Evolutionary conservation across 2,329 filamentous ascomycete genomes (phyloP).

Genomic region (Pezizomycotina sp.): DNA sequence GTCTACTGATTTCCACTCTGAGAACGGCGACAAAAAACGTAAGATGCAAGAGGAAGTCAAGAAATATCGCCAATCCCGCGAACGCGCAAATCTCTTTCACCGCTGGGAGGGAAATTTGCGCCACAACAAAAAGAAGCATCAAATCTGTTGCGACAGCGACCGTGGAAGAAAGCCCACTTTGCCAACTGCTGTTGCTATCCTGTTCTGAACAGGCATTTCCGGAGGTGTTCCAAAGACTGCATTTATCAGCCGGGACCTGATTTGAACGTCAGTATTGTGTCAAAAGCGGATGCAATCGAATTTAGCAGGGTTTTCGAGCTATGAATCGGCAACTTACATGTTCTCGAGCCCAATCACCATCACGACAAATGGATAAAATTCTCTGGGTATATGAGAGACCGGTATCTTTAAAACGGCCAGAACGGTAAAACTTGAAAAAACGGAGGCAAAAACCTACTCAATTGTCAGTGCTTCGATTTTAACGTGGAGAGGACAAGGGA

Average conservation of each 20-base stretch:
- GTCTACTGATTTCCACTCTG: slow-evolving; percentile 59
- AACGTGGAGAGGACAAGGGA: background rate
- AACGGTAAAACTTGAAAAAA: slow-evolving; percentile 63
- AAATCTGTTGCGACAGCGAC: slow-evolving; percentile 54
- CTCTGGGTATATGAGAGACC: slow-evolving; percentile 55
- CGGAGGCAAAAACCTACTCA: slow-evolving; percentile 44
- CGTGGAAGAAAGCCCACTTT: slow-evolving; percentile 54
- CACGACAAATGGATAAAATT: slow-evolving; percentile 61
- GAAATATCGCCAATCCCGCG: slow-evolving; percentile 54
- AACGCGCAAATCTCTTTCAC: slow-evolving; percentile 63
- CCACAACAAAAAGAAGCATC: slow-evolving; percentile 47
- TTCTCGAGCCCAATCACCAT: slow-evolving; percentile 63
- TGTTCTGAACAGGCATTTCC: slow-evolving; percentile 48
- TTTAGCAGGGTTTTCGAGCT: no score
- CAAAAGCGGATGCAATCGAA: no score
- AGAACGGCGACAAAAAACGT: slow-evolving; percentile 68
- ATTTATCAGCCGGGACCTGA: slow-evolving; percentile 54
- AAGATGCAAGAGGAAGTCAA: slow-evolving; percentile 62
- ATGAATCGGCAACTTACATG: slow-evolving; percentile 32
- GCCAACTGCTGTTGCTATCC: slow-evolving; percentile 58
- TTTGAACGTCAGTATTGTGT: slow-evolving; percentile 1
- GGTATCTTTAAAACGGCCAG: slow-evolving; percentile 62
- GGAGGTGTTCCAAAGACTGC: slow-evolving; percentile 55
- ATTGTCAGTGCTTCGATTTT: slow-evolving; percentile 2
- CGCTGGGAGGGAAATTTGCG: slow-evolving; percentile 49